phyloP scores from a whole-genome alignment of 495 filamentous ascomycete species.

The Aspergillus heteromorphus region DNA sequence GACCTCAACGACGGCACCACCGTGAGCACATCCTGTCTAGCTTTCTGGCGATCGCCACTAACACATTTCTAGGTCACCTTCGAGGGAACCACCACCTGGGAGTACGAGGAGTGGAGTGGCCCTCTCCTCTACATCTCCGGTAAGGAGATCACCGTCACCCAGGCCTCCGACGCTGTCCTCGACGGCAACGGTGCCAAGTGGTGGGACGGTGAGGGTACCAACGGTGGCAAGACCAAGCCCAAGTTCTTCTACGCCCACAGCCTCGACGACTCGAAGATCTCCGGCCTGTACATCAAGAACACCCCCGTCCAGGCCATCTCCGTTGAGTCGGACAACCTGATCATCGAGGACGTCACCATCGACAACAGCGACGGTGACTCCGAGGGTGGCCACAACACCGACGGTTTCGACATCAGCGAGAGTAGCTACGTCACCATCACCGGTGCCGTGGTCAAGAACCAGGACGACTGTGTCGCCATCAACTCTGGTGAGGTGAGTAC shows the following conservation, averaged over 20 bases:
- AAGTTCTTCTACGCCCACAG: slow-evolving; percentile 47
- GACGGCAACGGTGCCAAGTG: slow-evolving; percentile 40
- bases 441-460: slow-evolving; percentile 52
- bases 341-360: slow-evolving; percentile 50
- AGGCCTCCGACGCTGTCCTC: slow-evolving; percentile 36
- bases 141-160: slow-evolving; percentile 40
- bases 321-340: slow-evolving; percentile 48
- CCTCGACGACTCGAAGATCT: slow-evolving; percentile 37
- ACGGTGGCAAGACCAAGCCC: slow-evolving; percentile 47
- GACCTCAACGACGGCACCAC: slow-evolving; percentile 39
- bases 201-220: slow-evolving; percentile 44
- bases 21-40: slow-evolving; percentile 31
- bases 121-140: slow-evolving; percentile 46
- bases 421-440: slow-evolving; percentile 51
- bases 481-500: slow-evolving; percentile 48
- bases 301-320: slow-evolving; percentile 60
- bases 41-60: neutral
- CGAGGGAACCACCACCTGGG: slow-evolving; percentile 47
- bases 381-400: slow-evolving; percentile 55
- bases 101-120: slow-evolving; percentile 49
- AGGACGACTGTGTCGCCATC: slow-evolving; percentile 63
- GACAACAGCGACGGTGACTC: slow-evolving; percentile 54
- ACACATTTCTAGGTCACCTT: slow-evolving; percentile 38
- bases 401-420: slow-evolving; percentile 59
- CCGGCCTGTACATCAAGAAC: slow-evolving; percentile 45